phyloP scores from a whole-genome alignment of 2,329 filamentous ascomycete species.

The Clonostachys solani region DNA sequence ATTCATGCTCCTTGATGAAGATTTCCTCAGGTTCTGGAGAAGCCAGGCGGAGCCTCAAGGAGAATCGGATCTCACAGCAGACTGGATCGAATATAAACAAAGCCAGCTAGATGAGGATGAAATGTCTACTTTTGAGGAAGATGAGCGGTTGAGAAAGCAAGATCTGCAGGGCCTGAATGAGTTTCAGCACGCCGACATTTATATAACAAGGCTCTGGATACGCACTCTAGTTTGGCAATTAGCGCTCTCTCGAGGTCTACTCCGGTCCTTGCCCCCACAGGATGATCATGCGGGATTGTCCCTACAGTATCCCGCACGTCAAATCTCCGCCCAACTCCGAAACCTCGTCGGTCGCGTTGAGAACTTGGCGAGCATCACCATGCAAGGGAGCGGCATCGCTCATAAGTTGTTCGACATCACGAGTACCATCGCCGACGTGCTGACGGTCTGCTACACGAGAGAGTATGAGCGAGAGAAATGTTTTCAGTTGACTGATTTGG shows the following conservation, averaged over 20 bases:
- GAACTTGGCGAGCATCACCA: conserved; percentile 39
- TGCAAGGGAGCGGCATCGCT: conserved; percentile 51
- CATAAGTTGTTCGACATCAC: conserved; percentile 58
- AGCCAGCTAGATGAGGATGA: conserved; percentile 31
- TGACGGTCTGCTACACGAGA: conserved; percentile 37
- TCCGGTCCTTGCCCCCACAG: conserved; percentile 24
- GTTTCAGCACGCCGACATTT: conserved; percentile 31
- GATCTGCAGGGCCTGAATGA: conserved; percentile 23
- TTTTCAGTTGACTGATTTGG: conserved; percentile 50
- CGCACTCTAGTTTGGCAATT: conserved; percentile 36
- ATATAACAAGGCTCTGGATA: conserved; percentile 33
- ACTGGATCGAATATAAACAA: conserved; percentile 34
- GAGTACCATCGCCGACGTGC: conserved; percentile 53
- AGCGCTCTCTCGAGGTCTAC: conserved; percentile 29
- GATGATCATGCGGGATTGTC: conserved; percentile 28
- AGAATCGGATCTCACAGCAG: conserved; percentile 18
- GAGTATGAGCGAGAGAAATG: no score
- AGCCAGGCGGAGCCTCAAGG: conserved; percentile 14
- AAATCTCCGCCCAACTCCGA: conserved; percentile 30
- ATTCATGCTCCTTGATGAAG: conserved; percentile 29
- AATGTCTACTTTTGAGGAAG: conserved; percentile 16
- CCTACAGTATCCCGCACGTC: conserved; percentile 30
- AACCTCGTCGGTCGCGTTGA: conserved; percentile 25
- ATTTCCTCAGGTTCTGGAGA: conserved; percentile 28
- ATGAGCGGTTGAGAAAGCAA: conserved; percentile 13